Percentiles rank a stretch among this genome's conserved stretches.
These are phyloP conservation scores for Macrophomina pseudophaseolina DNA, from an alignment of 2,329 filamentous ascomycete genomes.

Conservation along the genomic window DNA sequence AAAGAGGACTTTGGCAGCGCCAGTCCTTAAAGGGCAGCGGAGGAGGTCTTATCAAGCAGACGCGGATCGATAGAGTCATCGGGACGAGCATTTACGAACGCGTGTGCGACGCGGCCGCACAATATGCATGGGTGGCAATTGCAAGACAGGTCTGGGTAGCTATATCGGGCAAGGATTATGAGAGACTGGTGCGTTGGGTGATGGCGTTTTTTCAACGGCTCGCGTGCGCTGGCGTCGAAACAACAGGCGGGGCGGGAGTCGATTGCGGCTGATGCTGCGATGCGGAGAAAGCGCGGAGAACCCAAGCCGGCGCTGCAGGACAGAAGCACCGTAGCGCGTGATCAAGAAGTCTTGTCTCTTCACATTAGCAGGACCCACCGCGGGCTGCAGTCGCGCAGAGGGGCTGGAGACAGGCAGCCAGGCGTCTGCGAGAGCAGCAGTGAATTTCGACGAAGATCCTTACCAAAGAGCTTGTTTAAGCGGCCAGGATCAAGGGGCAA, in stretches of 20 bases:
- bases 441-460: conserved; percentile 19
- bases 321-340: conserved; percentile 21
- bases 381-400: conserved; percentile 8
- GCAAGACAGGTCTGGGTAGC: background rate
- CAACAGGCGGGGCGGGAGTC: background rate
- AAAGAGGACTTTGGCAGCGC: conserved; percentile 66
- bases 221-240: conserved; percentile 15
- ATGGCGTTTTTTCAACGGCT: conserved; percentile 6
- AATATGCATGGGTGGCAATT: background rate
- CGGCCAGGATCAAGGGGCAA: conserved; percentile 23
- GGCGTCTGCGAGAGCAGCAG: background rate
- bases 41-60: conserved; percentile 5
- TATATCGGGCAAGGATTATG: conserved; percentile 21
- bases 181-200: conserved; percentile 7
- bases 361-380: conserved; percentile 11
- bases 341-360: conserved; percentile 24
- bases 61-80: background rate
- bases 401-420: background rate
- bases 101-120: background rate
- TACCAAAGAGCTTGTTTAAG: conserved; percentile 10
- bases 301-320: conserved; percentile 14
- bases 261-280: conserved; percentile 9
- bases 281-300: background rate
- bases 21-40: conserved; percentile 15
- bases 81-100: background rate